Percentiles rank a stretch among this genome's conserved stretches.
Conservation (phyloP, 2,329 filamentous ascomycete species). For the Phaeosphaeriaceae sp. region DNA sequence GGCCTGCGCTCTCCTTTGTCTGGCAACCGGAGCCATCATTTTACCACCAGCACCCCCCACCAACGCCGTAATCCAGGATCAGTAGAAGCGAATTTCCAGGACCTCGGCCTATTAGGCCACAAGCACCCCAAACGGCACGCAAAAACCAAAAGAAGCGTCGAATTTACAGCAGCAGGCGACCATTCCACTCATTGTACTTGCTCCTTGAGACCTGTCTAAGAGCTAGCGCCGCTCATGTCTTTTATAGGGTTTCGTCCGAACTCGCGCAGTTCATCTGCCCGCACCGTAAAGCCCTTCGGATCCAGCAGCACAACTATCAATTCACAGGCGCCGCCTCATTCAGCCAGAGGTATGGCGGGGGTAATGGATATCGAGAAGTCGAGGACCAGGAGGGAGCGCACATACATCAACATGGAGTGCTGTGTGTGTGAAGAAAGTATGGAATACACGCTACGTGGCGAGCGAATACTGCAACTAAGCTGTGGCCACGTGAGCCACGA, state of each 20-base stretch:
- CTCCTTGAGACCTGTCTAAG: slow-evolving; percentile 41
- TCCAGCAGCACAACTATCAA: slow-evolving; percentile 35
- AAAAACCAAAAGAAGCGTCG: slow-evolving; percentile 41
- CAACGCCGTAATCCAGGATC: slow-evolving; percentile 20
- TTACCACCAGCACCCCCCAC: slow-evolving; percentile 25
- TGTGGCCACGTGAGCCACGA: slow-evolving; percentile 98
- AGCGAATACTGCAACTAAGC: slow-evolving; percentile 93
- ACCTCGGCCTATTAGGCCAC: slow-evolving; percentile 42
- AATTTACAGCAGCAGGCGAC: slow-evolving; percentile 40
- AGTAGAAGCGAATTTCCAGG: slow-evolving; percentile 43
- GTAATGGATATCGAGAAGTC: slow-evolving; percentile 77
- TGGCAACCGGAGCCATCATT: slow-evolving; percentile 28
- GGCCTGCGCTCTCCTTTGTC: slow-evolving; percentile 41
- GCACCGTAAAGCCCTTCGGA: slow-evolving; percentile 25
- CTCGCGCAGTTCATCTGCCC: slow-evolving; percentile 41
- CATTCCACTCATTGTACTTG: slow-evolving; percentile 37
- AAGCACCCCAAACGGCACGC: slow-evolving; percentile 20
- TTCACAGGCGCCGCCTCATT: slow-evolving; percentile 39
- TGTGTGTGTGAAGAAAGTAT: slow-evolving; percentile 96
- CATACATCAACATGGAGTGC: slow-evolving; percentile 93
- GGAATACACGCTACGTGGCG: slow-evolving; percentile 91
- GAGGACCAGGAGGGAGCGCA: slow-evolving; percentile 84
- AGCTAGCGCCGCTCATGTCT: slow-evolving; percentile 50
- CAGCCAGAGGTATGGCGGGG: slow-evolving; percentile 61
- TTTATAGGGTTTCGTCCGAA: slow-evolving; percentile 48